Percentiles rank a stretch among this genome's conserved stretches.
phyloP scores from a whole-genome alignment of 2,329 filamentous ascomycete species.

The Penicillium capsulatum region DNA sequence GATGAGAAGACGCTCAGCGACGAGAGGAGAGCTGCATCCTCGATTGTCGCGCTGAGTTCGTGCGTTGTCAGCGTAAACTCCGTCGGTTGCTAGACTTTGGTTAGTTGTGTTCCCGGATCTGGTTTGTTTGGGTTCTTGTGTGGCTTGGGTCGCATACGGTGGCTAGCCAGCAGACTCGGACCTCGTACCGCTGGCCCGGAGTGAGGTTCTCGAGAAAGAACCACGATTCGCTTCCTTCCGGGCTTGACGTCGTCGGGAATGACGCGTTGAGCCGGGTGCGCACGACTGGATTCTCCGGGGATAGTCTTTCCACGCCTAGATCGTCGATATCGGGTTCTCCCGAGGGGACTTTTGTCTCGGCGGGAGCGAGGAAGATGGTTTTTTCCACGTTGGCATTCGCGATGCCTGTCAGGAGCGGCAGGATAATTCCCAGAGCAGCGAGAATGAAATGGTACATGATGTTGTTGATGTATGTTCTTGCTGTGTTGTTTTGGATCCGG shows the following conservation, averaged over 20 bases:
- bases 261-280: conserved; percentile 62
- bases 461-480: background rate
- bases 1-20: conserved; percentile 62
- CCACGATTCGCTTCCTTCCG: conserved; percentile 67
- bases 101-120: conserved; percentile 16
- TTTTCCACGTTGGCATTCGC: conserved; percentile 78
- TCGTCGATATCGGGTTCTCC: conserved; percentile 55
- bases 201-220: conserved; percentile 67
- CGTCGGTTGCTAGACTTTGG: conserved; percentile 69
- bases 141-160: conserved; percentile 66
- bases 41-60: conserved; percentile 58
- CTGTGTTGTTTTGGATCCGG: background rate
- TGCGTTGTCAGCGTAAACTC: conserved; percentile 67
- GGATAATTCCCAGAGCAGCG: conserved; percentile 10
- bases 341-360: conserved; percentile 53
- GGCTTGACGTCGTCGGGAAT: conserved; percentile 57
- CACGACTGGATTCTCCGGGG: conserved; percentile 53
- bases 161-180: conserved; percentile 88
- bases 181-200: conserved; percentile 77
- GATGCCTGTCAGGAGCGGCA: conserved; percentile 15
- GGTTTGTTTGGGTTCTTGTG: no score
- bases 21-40: conserved; percentile 58
- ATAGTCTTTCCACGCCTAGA: conserved; percentile 62
- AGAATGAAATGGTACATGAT: conserved; percentile 12
- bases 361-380: conserved; percentile 75